A percentile compares a stretch with the other conserved stretches of the same genome.
Evolutionary conservation across 106 monocot species (phyloP).

Genomic region (Allium sativum): DNA sequence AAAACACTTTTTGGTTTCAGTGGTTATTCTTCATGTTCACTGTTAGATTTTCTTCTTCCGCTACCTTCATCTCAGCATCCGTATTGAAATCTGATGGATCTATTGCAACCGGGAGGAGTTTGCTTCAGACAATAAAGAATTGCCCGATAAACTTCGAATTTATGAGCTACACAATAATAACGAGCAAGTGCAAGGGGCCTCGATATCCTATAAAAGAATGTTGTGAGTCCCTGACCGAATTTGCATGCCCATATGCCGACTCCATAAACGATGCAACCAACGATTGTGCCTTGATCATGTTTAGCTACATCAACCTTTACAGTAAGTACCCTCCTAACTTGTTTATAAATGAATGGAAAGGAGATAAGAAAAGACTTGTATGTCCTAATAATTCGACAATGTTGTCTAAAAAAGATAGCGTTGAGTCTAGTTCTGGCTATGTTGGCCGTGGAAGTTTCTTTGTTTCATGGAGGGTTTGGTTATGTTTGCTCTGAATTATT

Average conservation of each 20-base stretch:
- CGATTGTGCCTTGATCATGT: slow-evolving; percentile 14
- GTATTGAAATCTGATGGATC: too few species aligned
- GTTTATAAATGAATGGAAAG: slow-evolving; percentile 10
- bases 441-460: too few species aligned
- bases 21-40: too few species aligned
- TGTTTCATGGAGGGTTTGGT: too few species aligned
- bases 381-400: neutral
- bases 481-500: too few species aligned
- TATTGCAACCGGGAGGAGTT: too few species aligned
- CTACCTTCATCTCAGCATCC: too few species aligned
- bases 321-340: slow-evolving; percentile 13
- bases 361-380: slow-evolving; percentile 9
- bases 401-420: neutral
- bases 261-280: slow-evolving; percentile 12
- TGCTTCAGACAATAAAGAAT: too few species aligned
- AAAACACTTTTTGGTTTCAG: too few species aligned
- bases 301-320: slow-evolving; percentile 15
- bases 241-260: slow-evolving; percentile 15
- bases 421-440: too few species aligned
- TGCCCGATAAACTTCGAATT: slow-evolving; percentile 17
- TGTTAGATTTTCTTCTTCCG: too few species aligned
- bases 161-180: slow-evolving; percentile 14
- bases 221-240: slow-evolving; percentile 6
- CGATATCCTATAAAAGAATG: slow-evolving; percentile 1
- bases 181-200: slow-evolving; percentile 16